Evolutionary conservation across 768 basidiomycete genomes (phyloP).

Genomic region (Lactarius deliciosus): DNA sequence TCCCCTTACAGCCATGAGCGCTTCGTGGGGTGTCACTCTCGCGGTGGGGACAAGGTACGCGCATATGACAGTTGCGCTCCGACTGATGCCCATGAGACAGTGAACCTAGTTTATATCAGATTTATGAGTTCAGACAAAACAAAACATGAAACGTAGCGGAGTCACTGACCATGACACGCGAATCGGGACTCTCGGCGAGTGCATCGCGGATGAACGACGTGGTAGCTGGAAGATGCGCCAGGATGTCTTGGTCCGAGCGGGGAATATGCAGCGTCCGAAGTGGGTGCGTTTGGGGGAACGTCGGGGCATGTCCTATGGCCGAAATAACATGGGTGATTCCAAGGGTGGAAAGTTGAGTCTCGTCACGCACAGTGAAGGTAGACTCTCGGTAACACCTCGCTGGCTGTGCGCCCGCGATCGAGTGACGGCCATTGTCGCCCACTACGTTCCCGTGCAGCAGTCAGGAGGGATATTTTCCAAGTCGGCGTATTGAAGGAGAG

Average conservation of each 20-base stretch:
- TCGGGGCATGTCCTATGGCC: constrained; percentile 52
- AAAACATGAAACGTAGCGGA: too few species aligned
- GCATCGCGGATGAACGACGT: constrained; percentile 53
- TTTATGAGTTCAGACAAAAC: not conserved
- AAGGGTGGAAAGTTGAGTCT: constrained; percentile 47
- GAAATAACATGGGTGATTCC: constrained; percentile 75
- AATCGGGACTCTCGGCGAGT: constrained; percentile 42
- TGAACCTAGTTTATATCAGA: constrained; percentile 53
- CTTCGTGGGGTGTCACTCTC: constrained; percentile 33
- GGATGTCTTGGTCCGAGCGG: constrained; percentile 41
- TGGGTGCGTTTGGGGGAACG: constrained; percentile 23
- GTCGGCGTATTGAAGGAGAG: constrained; percentile 20
- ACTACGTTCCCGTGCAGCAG: constrained; percentile 12
- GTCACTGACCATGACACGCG: constrained; percentile 50
- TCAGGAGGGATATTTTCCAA: constrained; percentile 18
- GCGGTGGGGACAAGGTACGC: constrained; percentile 51
- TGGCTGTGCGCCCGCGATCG: constrained; percentile 16
- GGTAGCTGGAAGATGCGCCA: constrained; percentile 46
- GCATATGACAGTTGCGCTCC: constrained; percentile 74
- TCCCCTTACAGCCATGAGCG: constrained; percentile 32
- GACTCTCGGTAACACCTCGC: constrained; percentile 46
- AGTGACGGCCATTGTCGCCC: not conserved
- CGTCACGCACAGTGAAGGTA: constrained; percentile 60
- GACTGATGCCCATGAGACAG: constrained; percentile 72
- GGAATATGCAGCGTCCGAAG: constrained; percentile 55